Base-by-base conservation (phyloP, 2,329 filamentous ascomycete species). In the Mycosphaerelloides madeirae region DNA sequence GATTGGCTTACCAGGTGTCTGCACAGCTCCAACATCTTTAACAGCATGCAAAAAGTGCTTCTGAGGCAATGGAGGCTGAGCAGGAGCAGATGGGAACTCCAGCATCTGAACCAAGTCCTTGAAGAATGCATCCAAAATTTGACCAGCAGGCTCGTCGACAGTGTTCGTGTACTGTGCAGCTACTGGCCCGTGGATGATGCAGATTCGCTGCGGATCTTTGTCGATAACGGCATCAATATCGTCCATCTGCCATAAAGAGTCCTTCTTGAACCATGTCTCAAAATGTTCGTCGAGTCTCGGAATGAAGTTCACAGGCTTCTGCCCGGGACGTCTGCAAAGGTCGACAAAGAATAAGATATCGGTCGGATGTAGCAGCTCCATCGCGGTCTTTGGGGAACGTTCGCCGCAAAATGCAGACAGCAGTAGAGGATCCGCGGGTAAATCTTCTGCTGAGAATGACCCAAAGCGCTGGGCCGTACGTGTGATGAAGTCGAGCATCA, bases 201-300 rank as follows among this genome's bases (percentile, higher is more conserved):
- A 95, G 28, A 88, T 95, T 62, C 91, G 81, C 50, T 87, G 88
- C 44, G 96, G 91, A 63, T 97, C 91, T 69, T 95, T 90, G 55
- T 77, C 90, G 50, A 95, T 89, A 48, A 96, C 88, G 43, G 91
- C 90, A 60, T 91, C 89, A 11, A 97, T 76, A 60, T 96, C 91
- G 69, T 97, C 91, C 1, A 90, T 95, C 70, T 97, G 91, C 91
- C 91, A 97, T 7, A 97, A 78, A 2, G 90, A 96, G 67, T 97
- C 91, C 75, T 97, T 97, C 81, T 97, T 97, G 83, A 96, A 97
- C 74, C 86, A 97, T 70, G 91, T 94, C 64, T 96, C 91, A 54
- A 97, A 97, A 66, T 89, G 94, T 49, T 91, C 87, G 59, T 97
- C 91, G 13, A 97, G 77, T 4, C 84, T 75, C 5, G 91, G 91